Base-by-base conservation (phyloP, 192 early-diverging fungal species). In the Pilaira anomala region DNA sequence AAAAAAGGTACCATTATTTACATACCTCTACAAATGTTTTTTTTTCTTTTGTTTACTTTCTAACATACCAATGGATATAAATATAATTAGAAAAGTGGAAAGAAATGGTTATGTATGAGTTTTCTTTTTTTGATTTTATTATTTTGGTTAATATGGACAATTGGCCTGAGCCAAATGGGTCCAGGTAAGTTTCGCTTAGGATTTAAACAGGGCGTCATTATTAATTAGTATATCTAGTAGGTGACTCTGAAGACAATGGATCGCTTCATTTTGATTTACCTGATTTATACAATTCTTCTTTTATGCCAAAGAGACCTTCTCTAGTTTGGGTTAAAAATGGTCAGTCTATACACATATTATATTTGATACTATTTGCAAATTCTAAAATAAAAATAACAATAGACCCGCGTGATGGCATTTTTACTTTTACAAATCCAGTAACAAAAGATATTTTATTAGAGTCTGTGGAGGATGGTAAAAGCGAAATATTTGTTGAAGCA, bases 91-190 rank as follows among this genome's bases (percentile, higher is more conserved):
- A 58, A 19, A 25, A 11, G 40, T 24, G 56, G 40, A 19, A 58
- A 42, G 56, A 58, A 58, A 58, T 65, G 63, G 57, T 62, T 63
- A 2, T 73, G 71, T 26, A 24, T 67, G 11, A 60, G 60, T 3
- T 67, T 73, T 4, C 48, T 73, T 33, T 24, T 46, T 18, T 1
- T 73, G 3, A 16, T 73, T 3, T 25, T 67, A 7, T n/a, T 62
- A 16, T 52, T 52, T 13, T 73, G 71, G 71, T 12, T 66, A 5
- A 63, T 67, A 45, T 73, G 71, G 71, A 51, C 71, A 13, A 49
- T 73, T 18, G 65, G 48, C 16, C 44, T 67, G 5, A 44, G 65
- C 16, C 61, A 58, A 39, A 16, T 73, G 41, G 33, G 44, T 9
- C 60, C 36, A 45, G 18, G 53, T 69, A 45, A 56, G 52, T 12